Base-by-base conservation (phyloP, 306 rosid species). In the Dryas drummondii region DNA sequence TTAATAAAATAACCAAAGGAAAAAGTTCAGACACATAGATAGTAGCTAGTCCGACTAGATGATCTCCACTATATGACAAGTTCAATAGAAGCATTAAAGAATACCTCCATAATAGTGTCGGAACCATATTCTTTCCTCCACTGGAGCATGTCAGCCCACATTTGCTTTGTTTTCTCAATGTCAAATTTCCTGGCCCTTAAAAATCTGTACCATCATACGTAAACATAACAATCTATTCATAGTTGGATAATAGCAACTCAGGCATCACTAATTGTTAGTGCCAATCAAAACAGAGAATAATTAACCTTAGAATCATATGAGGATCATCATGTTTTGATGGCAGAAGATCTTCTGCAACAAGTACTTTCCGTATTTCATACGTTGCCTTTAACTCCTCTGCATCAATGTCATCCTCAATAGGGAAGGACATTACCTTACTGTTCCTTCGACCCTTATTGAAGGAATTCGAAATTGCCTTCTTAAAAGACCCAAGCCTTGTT, bases 321-420 rank as follows among this genome's bases (percentile, higher is more conserved):
- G 83, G 87, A 84, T 94, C 97, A 60, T 94, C 97, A 76, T 85
- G 89, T 77, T 84, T 92, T 37, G 93, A 67, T 60, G 97, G 96
- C 59, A 94, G 87, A 15, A 92, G 81, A 44, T 94, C 97, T 68
- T 94, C 99, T 65, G 82, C 73, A 68, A 87, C 53, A 37, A 94
- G 97, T 46, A 72, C 63, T 87, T 90, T 90, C 78, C 99, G 97
- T 78, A 94, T 80, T 74, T 88, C 90, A 37, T 92, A 88, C 19
- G 91, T 87, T 8, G 87, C 86, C 57, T 86, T 86, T 60, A 94
- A 74, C 73, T 94, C 97, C 75, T 90, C 96, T 2, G 84, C 88
- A 49, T 92, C 92, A 60, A 94, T 66, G 68, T 86, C 83, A 62
- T 87, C 97, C 64, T 91, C 99, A 47, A 89, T 73, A 17, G 84